Base-by-base conservation (phyloP, 2,329 filamentous ascomycete genomes). In the Dissoconium aciculare region DNA sequence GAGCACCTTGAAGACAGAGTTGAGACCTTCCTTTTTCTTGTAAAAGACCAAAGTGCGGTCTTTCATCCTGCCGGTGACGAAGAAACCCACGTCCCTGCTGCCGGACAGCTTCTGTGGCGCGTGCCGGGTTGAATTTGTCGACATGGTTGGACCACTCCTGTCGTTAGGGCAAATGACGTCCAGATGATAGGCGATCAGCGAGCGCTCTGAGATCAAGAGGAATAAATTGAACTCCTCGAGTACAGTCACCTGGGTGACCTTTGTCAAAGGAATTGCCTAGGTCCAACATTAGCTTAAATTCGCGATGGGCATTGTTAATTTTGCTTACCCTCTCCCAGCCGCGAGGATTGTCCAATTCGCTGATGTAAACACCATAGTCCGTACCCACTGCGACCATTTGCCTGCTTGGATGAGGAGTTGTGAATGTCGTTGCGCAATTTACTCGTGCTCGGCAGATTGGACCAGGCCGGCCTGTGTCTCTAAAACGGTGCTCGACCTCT, bases 191-290 rank as follows among this genome's bases (percentile, higher is more conserved):
- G 87, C 85, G 41, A 94, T 82, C 15, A 98, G 64, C 10, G 80
- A 78, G 52, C 85, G 85, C 56, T 98, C 89, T 1, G 87, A 75
- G 41, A 95, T 84, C 36, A 98, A 67, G 15, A 98, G 64, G 53
- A 92, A 89, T 10, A 95, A 66, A 26, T 83, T 89, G 53, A 95
- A 95, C 42, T 95, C 89, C 51, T 98, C 91, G 5, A 98, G 70
- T 0, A 98, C 81, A 0, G 89, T 78, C 28, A 98, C 80, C 52
- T 98, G 89, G 2, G 87, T 91, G 11, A 98, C 85, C 34, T 74
- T 73, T 27, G 62, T 62, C 42, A 74, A 72, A 51, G 75, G 71
- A 14, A 94, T 83, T 5, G 80, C 74, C 79, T 91, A 47, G n/a
- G n/a, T n/a, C n/a, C n/a, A n/a, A n/a, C n/a, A n/a, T n/a, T n/a